Evolutionary conservation across 148 eudicot genomes (phyloP), one percentile per base, ranked within the genome.

Genomic region (Fallopia convolvulus): DNA sequence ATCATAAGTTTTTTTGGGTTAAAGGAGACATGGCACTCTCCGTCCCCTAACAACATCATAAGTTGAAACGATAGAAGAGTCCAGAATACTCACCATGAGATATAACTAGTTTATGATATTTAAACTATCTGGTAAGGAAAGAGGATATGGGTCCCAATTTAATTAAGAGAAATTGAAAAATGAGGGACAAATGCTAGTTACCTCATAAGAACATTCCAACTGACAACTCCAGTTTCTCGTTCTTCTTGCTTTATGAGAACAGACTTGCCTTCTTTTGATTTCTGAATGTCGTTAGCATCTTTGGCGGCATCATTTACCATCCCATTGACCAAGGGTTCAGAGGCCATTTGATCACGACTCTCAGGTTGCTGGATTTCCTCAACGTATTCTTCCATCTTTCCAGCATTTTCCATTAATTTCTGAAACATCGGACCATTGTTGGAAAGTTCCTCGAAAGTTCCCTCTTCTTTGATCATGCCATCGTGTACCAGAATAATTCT

Each of bases 401-500:
- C 98, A 14, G 97, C 98, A 87, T 90, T 94, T 88, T 94, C 97
- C 98, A 94, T 94, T 79, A 94, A 82, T 72, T 87, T 94, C 60
- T 89, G 95, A 81, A 94, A 94, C 81, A 90, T 85, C 21, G 74
- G 33, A 21, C 98, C 98, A 39, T 85, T 90, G 75, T 79, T 86
- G 52, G 95, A 94, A 74, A 94, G 84, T 76, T 90, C 90, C 74
- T 94, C 97, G 81, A 83, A 94, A 40, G 93, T 90, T 65, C 98
- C 98, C 63, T 92, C 98, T 80, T 94, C 98, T 86, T 89, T 86
- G 73, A 94, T 88, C 79, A 73, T 83, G 74, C 98, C 98, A 74
- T 92, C 93, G 81, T 94, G 92, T 81, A 94, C 92, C 80, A 94
- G 71, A 75, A 94, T 84, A 75, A 94, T 90, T 84, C 84, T 90